Evolutionary conservation across 179 eudicot genomes (phyloP), one percentile per base, ranked within the genome.

Genomic region (Monotropa hypopitys): DNA sequence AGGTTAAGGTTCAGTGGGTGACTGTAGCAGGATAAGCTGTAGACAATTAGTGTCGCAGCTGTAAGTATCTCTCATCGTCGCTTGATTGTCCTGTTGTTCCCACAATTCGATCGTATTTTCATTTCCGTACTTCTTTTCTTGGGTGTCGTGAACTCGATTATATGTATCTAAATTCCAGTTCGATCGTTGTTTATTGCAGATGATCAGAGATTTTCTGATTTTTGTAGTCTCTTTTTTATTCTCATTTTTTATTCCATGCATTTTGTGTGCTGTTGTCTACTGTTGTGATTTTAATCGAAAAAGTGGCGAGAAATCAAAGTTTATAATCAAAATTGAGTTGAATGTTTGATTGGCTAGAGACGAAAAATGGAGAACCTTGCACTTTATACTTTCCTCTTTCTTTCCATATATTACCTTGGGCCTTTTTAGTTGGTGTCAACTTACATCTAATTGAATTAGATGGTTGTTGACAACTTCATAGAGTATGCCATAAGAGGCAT

Each of bases 1-100:
- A 72, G 83, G 79, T 35, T 76, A 80, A 74, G 83, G 77, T 32
- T 77, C 56, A n/a, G 69, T 42, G 75, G 77, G 77, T 54, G 70
- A 73, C 78, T 65, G 81, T 35, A 67, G n/a, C n/a, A n/a, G 77
- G 81, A 74, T 63, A 80, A 76, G 61, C 81, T 26, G 67, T 20
- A 26, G 74, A 70, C 61, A 67, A 15, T 70, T 61, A 76, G 81
- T n/a, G n/a, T n/a, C n/a, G n/a, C n/a, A n/a, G n/a, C n/a, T n/a
- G n/a, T n/a, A n/a, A n/a, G n/a, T n/a, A n/a, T n/a, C n/a, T n/a
- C n/a, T n/a, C n/a, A n/a, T n/a, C n/a, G n/a, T n/a, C n/a, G n/a
- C n/a, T n/a, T n/a, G n/a, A n/a, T n/a, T n/a, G n/a, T n/a, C n/a
- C n/a, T n/a, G n/a, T n/a, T n/a, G n/a, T n/a, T n/a, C n/a, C n/a